phyloP scores from a whole-genome alignment of 169 alveolate species.

The Prorocentrum cordatum region DNA sequence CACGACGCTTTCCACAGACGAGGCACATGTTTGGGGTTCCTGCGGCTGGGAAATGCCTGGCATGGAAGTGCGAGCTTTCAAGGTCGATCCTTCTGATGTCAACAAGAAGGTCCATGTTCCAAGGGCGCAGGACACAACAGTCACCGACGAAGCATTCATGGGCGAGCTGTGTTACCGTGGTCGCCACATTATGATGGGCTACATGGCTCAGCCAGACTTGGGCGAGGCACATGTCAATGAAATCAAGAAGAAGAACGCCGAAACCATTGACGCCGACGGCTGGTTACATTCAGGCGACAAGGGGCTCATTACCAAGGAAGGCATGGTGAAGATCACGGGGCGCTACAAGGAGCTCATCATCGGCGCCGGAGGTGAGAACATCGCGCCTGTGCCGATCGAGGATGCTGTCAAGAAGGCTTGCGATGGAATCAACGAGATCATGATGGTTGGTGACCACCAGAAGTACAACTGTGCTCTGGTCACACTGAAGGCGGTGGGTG shows the following conservation, averaged over 20 bases:
- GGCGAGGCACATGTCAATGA: slow-evolving; percentile 12
- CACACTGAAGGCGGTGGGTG: no score
- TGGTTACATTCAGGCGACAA: slow-evolving; percentile 59
- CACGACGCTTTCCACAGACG: no score
- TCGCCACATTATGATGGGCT: slow-evolving; percentile 38
- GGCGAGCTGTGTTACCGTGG: slow-evolving; percentile 64
- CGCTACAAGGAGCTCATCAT: slow-evolving; percentile 63
- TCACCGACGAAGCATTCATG: no score
- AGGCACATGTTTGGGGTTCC: no score
- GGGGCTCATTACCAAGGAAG: slow-evolving; percentile 22
- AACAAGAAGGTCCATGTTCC: no score
- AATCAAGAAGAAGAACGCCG: slow-evolving; percentile 36
- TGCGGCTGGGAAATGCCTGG: no score
- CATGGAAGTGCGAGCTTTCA: no score
- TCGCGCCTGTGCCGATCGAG: slow-evolving; percentile 68
- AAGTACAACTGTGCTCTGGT: no score
- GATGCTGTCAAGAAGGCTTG: slow-evolving; percentile 23
- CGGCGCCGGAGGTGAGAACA: slow-evolving; percentile 56
- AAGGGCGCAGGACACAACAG: no score
- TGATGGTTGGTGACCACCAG: no score
- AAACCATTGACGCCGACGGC: slow-evolving; percentile 40
- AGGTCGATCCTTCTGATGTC: background rate
- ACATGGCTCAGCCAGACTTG: slow-evolving; percentile 36
- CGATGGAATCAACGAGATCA: slow-evolving; percentile 51
- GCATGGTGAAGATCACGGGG: slow-evolving; percentile 64